These are phyloP conservation scores for Monoraphidium neglectum DNA, from an alignment of 139 green algal genomes.

Conservation along the genomic window DNA sequence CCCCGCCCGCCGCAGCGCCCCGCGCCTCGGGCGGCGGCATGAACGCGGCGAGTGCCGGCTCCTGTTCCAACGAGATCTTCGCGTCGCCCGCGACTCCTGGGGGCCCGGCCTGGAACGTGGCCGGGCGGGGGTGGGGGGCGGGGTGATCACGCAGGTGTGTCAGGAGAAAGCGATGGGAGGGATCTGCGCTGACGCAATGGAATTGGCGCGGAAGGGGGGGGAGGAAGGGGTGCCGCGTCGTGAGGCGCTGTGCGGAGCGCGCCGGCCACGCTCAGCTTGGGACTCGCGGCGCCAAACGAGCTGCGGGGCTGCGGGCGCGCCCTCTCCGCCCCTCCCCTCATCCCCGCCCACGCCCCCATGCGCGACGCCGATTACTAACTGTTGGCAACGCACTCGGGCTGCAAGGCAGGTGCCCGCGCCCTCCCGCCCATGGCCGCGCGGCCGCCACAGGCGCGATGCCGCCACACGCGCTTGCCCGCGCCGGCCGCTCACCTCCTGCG, in stretches of 20 bases:
- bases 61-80: slow-evolving; percentile 70
- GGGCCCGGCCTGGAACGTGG: slow-evolving; percentile 14
- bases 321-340: too few relatives aligned
- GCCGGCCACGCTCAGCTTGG: neutral
- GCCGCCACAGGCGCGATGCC: too few relatives aligned
- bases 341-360: too few relatives aligned
- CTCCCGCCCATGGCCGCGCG: too few relatives aligned
- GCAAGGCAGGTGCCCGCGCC: slow-evolving; percentile 42
- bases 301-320: too few relatives aligned
- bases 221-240: neutral
- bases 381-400: too few relatives aligned
- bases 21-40: slow-evolving; percentile 39
- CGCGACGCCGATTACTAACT: too few relatives aligned
- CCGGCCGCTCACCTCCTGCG: slow-evolving; percentile 21
- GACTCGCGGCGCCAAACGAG: too few relatives aligned
- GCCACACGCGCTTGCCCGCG: too few relatives aligned
- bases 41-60: slow-evolving; percentile 85
- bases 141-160: too few relatives aligned
- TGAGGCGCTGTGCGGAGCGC: neutral
- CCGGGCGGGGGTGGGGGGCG: neutral
- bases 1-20: slow-evolving; percentile 19
- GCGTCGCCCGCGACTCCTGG: slow-evolving; percentile 29
- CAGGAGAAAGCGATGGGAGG: neutral
- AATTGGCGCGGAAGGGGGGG: neutral
- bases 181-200: neutral